Evolutionary conservation across 1,284 basidiomycete genomes (phyloP).

Genomic region (Chalciporus piperatoides): DNA sequence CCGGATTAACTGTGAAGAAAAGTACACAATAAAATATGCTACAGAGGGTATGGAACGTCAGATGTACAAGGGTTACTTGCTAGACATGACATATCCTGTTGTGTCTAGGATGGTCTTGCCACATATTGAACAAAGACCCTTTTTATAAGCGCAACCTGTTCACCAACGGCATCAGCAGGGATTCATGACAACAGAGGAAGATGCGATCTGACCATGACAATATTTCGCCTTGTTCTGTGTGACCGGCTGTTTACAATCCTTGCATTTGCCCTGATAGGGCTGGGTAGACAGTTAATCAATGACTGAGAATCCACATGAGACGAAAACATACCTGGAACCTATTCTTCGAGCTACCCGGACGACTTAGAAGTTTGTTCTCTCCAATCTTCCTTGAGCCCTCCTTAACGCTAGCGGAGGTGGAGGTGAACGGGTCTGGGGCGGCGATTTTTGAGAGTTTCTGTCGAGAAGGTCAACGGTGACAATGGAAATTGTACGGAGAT

Average conservation of each 20-base stretch:
- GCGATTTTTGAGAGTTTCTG: slow-evolving; percentile 81
- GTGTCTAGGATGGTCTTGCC: slow-evolving; percentile 81
- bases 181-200: slow-evolving; percentile 4
- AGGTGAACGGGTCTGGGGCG: slow-evolving; percentile 75
- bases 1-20: not conserved
- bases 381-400: slow-evolving; percentile 75
- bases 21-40: slow-evolving; percentile 15
- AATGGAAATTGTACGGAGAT: slow-evolving; percentile 13
- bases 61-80: slow-evolving; percentile 47
- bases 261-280: slow-evolving; percentile 82
- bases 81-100: slow-evolving; percentile 76
- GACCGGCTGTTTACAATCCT: slow-evolving; percentile 74
- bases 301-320: slow-evolving; percentile 6
- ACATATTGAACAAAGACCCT: slow-evolving; percentile 78
- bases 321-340: slow-evolving; percentile 57
- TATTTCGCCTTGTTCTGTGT: slow-evolving; percentile 83
- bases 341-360: slow-evolving; percentile 64
- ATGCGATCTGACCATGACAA: slow-evolving; percentile 62
- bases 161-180: slow-evolving; percentile 5
- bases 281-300: slow-evolving; percentile 29
- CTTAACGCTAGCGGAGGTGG: slow-evolving; percentile 69
- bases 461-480: slow-evolving; percentile 9
- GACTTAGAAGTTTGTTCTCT: slow-evolving; percentile 75
- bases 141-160: slow-evolving; percentile 80
- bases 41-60: slow-evolving; percentile 26